Conservation (phyloP, 768 basidiomycete genomes). For the Collybia sordida region DNA sequence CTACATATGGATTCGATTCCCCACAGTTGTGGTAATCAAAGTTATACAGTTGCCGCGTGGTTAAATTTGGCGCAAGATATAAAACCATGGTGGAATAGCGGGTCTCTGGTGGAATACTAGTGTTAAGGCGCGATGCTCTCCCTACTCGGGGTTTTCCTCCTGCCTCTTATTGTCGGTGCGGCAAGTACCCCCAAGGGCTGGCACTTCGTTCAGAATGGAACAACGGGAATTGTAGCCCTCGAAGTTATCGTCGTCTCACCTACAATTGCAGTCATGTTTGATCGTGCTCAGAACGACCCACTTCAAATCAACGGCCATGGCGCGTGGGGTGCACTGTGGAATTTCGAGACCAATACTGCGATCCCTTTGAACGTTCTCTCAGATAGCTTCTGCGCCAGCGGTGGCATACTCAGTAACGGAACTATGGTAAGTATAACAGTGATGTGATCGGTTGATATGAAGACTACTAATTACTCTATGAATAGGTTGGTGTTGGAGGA, state of each 20-base stretch:
- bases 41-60: no score
- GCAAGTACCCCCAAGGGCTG: neutral
- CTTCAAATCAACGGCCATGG: neutral
- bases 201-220: constrained; percentile 2
- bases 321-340: neutral
- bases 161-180: neutral
- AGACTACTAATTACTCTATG: no score
- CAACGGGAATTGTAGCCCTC: neutral
- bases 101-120: no score
- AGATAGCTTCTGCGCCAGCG: neutral
- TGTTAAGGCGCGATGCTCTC: no score
- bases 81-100: no score
- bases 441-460: no score
- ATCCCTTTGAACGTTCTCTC: neutral
- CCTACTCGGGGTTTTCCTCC: neutral
- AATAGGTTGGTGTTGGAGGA: neutral
- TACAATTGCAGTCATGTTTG: neutral
- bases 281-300: neutral
- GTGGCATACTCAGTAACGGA: neutral
- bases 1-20: no score
- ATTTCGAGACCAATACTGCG: neutral
- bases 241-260: constrained; percentile 2
- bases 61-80: no score
- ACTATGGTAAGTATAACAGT: neutral
- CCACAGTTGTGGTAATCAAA: no score